A percentile compares a stretch with the other conserved stretches of the same genome.
Conservation (phyloP, 73 alveolate genomes). For the Tetrahymena thermophila region DNA sequence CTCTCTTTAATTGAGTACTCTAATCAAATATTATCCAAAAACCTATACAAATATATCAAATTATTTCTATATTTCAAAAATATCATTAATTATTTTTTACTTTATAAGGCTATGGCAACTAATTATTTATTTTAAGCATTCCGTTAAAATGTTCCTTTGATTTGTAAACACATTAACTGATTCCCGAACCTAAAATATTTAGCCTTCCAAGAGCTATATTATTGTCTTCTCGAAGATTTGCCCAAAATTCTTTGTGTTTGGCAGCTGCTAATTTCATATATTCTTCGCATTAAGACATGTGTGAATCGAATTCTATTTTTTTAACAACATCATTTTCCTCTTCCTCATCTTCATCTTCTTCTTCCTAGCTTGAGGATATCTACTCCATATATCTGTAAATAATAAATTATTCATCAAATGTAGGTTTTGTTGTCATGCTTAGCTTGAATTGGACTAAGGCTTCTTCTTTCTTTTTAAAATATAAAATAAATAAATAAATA, state of each 20-base stretch:
- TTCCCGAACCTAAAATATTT: constrained; percentile 14
- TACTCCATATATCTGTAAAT: constrained; percentile 21
- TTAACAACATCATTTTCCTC: constrained; percentile 27
- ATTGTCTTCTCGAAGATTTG: constrained; percentile 23
- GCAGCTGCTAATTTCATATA: constrained; percentile 21
- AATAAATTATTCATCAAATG: constrained; percentile 12
- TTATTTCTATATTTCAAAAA: too few relatives aligned
- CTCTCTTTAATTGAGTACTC: background rate
- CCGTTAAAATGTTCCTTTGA: constrained; percentile 3
- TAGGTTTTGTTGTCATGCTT: background rate
- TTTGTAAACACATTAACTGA: constrained; percentile 1
- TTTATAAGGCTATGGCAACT: background rate
- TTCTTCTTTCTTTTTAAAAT: background rate
- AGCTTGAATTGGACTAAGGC: constrained; percentile 7
- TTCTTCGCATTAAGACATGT: background rate
- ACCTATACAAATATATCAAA: background rate
- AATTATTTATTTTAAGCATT: constrained; percentile 15
- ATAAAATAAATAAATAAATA: background rate
- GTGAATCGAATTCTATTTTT: constrained; percentile 15
- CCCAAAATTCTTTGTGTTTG: constrained; percentile 27
- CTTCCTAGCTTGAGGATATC: constrained; percentile 1
- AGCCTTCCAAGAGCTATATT: constrained; percentile 11
- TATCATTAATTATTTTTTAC: background rate
- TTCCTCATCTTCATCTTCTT: constrained; percentile 2
- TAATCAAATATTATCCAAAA: background rate